phyloP scores from a whole-genome alignment of 2,329 filamentous ascomycete species.

The Amphichorda felina region DNA sequence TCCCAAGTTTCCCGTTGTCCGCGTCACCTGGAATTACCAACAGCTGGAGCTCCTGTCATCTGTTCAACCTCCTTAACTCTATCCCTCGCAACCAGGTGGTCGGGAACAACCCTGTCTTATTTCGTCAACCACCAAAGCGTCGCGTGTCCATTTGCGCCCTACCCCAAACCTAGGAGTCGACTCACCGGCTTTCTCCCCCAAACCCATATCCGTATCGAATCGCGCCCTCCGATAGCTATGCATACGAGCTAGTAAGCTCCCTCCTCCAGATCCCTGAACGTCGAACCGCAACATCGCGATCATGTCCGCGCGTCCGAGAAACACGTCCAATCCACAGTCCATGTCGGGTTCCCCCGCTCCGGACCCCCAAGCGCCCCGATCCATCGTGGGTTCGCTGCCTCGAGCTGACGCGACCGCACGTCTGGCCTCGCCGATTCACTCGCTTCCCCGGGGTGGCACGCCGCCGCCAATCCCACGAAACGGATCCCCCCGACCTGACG shows the following conservation, averaged over 20 bases:
- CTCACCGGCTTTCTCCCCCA: too few relatives aligned
- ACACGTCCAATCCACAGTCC: slow-evolving; percentile 21
- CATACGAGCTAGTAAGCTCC: background rate
- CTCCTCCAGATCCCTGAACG: background rate
- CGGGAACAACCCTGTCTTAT: too few relatives aligned
- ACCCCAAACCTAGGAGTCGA: too few relatives aligned
- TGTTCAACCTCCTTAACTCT: background rate
- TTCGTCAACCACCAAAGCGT: too few relatives aligned
- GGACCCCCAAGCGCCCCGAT: background rate
- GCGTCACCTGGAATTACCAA: background rate
- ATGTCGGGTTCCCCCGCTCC: slow-evolving; percentile 12
- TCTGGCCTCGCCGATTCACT: slow-evolving; percentile 43
- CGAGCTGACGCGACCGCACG: slow-evolving; percentile 50
- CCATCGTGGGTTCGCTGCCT: slow-evolving; percentile 36
- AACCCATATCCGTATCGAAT: too few relatives aligned
- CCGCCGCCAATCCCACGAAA: slow-evolving; percentile 19
- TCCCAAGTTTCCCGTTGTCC: background rate
- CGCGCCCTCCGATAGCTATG: too few relatives aligned
- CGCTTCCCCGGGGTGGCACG: slow-evolving; percentile 22
- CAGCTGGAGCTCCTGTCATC: background rate
- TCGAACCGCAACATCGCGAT: background rate
- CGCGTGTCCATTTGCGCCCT: too few relatives aligned
- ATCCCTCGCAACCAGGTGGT: too few relatives aligned
- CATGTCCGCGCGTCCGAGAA: slow-evolving; percentile 26
- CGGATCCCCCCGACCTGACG: slow-evolving; percentile 17